phyloP scores from a whole-genome alignment of 2,329 filamentous ascomycete species.

The Fusarium sp. region DNA sequence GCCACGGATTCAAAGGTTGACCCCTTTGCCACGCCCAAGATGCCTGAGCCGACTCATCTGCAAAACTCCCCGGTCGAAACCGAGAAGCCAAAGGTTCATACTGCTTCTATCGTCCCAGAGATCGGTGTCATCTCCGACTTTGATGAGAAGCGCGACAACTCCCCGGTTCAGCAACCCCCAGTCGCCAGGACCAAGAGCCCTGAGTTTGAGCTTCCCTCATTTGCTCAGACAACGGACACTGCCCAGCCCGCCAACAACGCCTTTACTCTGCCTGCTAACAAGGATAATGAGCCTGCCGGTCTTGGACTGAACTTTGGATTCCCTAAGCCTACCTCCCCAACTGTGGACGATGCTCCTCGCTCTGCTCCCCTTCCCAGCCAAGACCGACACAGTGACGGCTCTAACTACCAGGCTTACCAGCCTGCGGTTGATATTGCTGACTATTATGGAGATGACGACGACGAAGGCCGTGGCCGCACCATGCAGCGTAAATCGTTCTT shows the following conservation, averaged over 20 bases:
- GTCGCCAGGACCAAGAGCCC: constrained; percentile 47
- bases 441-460: constrained; percentile 51
- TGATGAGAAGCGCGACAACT: constrained; percentile 46
- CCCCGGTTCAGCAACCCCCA: constrained; percentile 47
- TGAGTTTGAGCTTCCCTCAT: constrained; percentile 42
- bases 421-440: constrained; percentile 48
- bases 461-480: constrained; percentile 52
- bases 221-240: constrained; percentile 27
- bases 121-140: constrained; percentile 52
- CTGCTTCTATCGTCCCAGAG: constrained; percentile 54
- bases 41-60: constrained; percentile 47
- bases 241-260: constrained; percentile 35
- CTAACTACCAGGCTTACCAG: constrained; percentile 41
- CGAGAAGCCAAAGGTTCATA: constrained; percentile 46
- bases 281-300: constrained; percentile 46
- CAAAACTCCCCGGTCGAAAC: constrained; percentile 36
- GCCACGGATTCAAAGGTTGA: constrained; percentile 49
- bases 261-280: constrained; percentile 43
- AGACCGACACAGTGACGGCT: constrained; percentile 34
- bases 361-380: constrained; percentile 37
- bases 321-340: constrained; percentile 47
- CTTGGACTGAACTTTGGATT: constrained; percentile 54
- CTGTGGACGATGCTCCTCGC: constrained; percentile 32
- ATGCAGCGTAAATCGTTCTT: constrained; percentile 46
- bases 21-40: constrained; percentile 52